Base-by-base conservation (phyloP, 1,284 basidiomycete genomes). In the Marasmius sp. region DNA sequence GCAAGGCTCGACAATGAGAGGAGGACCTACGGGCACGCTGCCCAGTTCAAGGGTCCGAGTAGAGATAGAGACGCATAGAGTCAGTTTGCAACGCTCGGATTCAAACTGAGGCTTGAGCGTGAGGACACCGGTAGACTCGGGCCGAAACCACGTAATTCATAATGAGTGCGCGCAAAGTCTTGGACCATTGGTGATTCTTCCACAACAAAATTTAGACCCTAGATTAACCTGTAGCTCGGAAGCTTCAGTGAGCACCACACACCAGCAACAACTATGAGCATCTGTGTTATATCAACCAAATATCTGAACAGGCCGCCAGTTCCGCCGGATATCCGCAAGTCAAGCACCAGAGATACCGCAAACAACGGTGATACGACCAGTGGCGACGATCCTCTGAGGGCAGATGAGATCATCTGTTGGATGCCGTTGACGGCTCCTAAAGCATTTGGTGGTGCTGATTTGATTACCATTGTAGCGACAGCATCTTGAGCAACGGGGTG, bases 401-500 rank as follows among this genome's bases (percentile, higher is more conserved):
- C 59, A 39, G 59, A 63, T 10, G 67, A 64, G 12, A 64, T 55
- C 66, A 66, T 68, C 39, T 70, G 69, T 12, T 64, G 65, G 22
- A 67, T 45, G 6, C 66, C 66, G 48, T 70, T 70, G 36, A 67
- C 67, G 6, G 65, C 58, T 5, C 67, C 68, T 10, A 70, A 55
- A 3, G 66, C 64, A 1, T 61, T 39, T 3, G 65, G 65, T 9
- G 60, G 58, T 0, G 67, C 55, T 20, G 18, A 38, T 56, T 60
- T 55, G 27, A 63, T 51, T 1, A 63, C 20, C 14, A 63, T 20
- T 7, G 60, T 45, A 34, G 49, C n/a, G 38, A 57, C 47, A n/a
- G 62, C 37, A 53, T 37, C 62, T 63, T 39, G 20, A 47, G 6
- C 34, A 47, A 53, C 14, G 36, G 11, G 14, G 10, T 39, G 12